Evolutionary conservation across 1,284 basidiomycete species (phyloP).

Genomic region (Boletus sp.): DNA sequence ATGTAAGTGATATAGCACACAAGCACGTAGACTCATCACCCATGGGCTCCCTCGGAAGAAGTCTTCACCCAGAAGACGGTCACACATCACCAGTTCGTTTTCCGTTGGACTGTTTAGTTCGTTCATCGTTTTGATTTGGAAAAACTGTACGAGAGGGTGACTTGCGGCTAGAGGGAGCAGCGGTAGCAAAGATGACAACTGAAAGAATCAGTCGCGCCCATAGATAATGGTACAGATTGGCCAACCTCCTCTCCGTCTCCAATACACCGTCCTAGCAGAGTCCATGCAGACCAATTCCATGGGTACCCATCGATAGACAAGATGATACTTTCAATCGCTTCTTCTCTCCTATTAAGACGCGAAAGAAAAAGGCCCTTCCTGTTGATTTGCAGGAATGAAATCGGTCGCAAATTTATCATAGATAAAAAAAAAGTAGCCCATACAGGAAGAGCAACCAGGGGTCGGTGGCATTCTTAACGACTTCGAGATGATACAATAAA

Average conservation of each 20-base stretch:
- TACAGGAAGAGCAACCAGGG: constrained; percentile 87
- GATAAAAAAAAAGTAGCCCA: constrained; percentile 7
- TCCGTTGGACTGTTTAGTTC: constrained; percentile 87
- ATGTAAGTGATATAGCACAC: constrained; percentile 86
- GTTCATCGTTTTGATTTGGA: constrained; percentile 86
- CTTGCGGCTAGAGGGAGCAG: constrained; percentile 61
- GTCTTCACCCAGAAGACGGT: constrained; percentile 64
- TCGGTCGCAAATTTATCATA: constrained; percentile 1
- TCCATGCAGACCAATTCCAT: constrained; percentile 98
- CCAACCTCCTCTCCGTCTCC: constrained; percentile 86
- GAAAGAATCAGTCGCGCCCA: constrained; percentile 22
- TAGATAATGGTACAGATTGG: neutral
- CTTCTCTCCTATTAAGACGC: constrained; percentile 73
- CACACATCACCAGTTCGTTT: constrained; percentile 74
- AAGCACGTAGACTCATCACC: constrained; percentile 81
- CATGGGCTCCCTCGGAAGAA: constrained; percentile 84
- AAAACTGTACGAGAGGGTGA: constrained; percentile 79
- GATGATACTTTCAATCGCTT: constrained; percentile 82
- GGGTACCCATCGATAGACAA: constrained; percentile 78
- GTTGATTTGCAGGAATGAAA: constrained; percentile 6
- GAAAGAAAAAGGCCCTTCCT: constrained; percentile 81
- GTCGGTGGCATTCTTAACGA: constrained; percentile 58
- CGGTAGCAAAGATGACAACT: constrained; percentile 64
- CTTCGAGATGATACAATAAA: constrained; percentile 58
- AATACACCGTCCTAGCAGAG: constrained; percentile 74